These are phyloP conservation scores for Acanthamoeba sp. DNA, from an alignment of 208 protist genomes.

Conservation along the genomic window DNA sequence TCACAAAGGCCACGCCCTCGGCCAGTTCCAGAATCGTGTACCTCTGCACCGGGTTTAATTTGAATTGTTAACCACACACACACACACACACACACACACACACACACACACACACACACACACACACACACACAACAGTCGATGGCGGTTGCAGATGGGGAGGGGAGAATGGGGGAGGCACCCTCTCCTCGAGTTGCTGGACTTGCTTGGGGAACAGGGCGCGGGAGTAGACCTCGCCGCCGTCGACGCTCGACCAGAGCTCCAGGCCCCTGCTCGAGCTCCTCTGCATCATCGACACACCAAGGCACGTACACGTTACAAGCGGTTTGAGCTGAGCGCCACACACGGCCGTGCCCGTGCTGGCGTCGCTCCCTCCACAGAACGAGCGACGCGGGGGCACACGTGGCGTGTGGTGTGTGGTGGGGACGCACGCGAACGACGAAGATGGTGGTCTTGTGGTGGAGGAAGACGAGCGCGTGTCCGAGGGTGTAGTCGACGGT, in stretches of 20 bases:
- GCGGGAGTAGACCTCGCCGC: neutral
- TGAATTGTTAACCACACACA: too few relatives aligned
- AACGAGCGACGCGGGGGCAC: too few relatives aligned
- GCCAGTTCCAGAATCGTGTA: conserved; percentile 29
- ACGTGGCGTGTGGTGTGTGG: neutral
- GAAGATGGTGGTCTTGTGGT: conserved; percentile 38
- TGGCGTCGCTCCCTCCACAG: neutral
- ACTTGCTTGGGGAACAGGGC: conserved; percentile 15
- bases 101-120: too few relatives aligned
- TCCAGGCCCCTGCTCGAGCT: neutral
- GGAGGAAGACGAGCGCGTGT: neutral
- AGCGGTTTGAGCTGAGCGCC: neutral
- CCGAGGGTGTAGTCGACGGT: conserved; percentile 15
- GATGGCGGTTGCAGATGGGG: neutral
- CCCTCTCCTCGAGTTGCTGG: neutral
- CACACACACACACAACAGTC: too few relatives aligned
- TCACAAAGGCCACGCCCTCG: conserved; percentile 32
- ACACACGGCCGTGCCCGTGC: neutral
- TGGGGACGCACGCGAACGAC: neutral
- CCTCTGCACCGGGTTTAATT: too few relatives aligned
- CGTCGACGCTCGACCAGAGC: conserved; percentile 43
- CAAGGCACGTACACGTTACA: too few relatives aligned
- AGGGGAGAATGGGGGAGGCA: neutral
- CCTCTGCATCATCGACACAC: neutral
- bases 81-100: too few relatives aligned